These are phyloP conservation scores for Hyaloscypha bicolor DNA, from an alignment of 495 filamentous ascomycete genomes.

Conservation along the genomic window DNA sequence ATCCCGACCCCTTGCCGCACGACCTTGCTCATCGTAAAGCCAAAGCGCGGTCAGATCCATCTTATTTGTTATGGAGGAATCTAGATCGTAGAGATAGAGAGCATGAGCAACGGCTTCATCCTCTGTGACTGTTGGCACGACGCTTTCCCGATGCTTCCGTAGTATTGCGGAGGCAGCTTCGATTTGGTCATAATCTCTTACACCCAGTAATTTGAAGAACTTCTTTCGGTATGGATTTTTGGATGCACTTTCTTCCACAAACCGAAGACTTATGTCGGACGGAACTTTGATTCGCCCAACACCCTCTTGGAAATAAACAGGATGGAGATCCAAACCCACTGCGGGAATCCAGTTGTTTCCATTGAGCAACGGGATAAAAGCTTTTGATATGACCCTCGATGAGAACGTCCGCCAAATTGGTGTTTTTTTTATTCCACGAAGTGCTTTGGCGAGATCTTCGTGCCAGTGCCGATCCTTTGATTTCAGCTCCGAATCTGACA, in stretches of 20 bases:
- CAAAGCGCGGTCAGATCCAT: conserved; percentile 5
- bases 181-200: conserved; percentile 4
- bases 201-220: conserved; percentile 9
- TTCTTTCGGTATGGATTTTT: conserved; percentile 4
- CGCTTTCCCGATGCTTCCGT: conserved; percentile 5
- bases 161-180: conserved; percentile 5
- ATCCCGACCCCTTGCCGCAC: conserved; percentile 6
- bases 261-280: conserved; percentile 1
- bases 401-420: background rate
- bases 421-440: background rate
- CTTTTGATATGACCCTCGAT: conserved; percentile 8
- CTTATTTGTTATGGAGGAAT: conserved; percentile 5
- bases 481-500: background rate
- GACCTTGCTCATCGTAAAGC: conserved; percentile 8
- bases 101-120: conserved; percentile 2
- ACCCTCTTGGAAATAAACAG: conserved; percentile 8
- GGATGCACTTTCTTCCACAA: conserved; percentile 3
- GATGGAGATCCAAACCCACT: conserved; percentile 7
- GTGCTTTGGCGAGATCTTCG: conserved; percentile 8
- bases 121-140: conserved; percentile 1
- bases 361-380: conserved; percentile 1
- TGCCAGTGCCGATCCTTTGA: conserved; percentile 7
- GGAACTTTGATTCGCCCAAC: background rate
- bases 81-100: conserved; percentile 1
- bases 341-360: background rate